Base-by-base conservation (phyloP, 1,139 yeast genomes). In the Zhuliangozyma blackwelliae region DNA sequence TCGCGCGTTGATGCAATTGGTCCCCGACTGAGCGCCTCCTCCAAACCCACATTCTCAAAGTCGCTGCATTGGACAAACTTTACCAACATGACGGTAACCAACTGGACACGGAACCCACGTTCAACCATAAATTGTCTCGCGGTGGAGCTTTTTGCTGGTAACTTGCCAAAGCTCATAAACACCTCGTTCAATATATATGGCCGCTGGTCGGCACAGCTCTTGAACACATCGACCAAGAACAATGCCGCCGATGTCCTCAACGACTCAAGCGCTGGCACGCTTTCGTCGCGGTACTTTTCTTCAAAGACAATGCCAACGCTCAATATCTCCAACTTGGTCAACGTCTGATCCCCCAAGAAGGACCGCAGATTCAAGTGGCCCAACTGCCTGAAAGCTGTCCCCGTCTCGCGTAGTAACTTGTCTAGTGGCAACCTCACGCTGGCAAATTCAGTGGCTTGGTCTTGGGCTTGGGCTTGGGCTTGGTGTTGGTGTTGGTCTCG, bases 101-200 rank as follows among this genome's bases (percentile, higher is more conserved):
- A 51, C 46, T 75, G 84, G 8, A 81, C 67, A 32, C 55, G 62
- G 4, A 59, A 52, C 1, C 83, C 83, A 30, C 70, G 55, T 0
- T 65, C 48, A 1, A 75, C 44, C 31, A 63, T 65, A 36, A 59
- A 65, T 32, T 69, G 75, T 33, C 78, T 65, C 0, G 80, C 12
- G 11, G 5, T n/a, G 13, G 53, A 39, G 48, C 74, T 69, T 39
- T 64, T 64, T 2, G 63, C 50, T 0, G 83, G 74, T 7, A 80
- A 51, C 32, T 63, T 68, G 33, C 70, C 74, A 40, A 79, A 59
- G 38, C 72, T 72, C 3, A 70, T 56, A n/a, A 82, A 48, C 3
- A 83, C 51, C 50, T 86, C 92, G 34, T 73, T 74, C 10, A 84
- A 47, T 7, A 86, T 65, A 49, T 80, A 82, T 1, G 59, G 59